Base-by-base conservation (phyloP, 345 rosid species). In the Kernera saxatilis region DNA sequence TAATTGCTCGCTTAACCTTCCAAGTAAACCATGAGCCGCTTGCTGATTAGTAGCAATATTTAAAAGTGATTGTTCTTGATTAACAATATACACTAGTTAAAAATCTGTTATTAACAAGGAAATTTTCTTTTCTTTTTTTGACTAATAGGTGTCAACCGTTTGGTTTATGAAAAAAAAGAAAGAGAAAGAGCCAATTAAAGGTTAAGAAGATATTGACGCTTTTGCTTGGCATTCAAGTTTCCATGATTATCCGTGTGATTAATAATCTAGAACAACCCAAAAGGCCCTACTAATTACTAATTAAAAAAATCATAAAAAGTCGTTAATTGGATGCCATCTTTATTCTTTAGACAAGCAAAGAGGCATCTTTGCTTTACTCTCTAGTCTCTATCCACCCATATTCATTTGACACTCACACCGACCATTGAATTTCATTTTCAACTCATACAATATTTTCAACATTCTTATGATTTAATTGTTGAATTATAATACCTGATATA, bases 341-440 rank as follows among this genome's bases (percentile, higher is more conserved):
- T 66, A 12, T 67, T 50, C 54, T 58, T 67, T 59, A 67, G 55
- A 50, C 10, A 23, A 74, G 48, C 21, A 67, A 59, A 74, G 68
- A 67, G 15, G 73, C 73, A 74, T 67, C 40, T 74, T 74, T 40
- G 60, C 73, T 74, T 74, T 67, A 67, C 62, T 74, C 60, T 48
- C 35, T 67, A 67, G 55, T 74, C 60, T 48, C 35, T 37, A 55
- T 22, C 60, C 32, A 67, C 53, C 41, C 59, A 64, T 49, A 48
- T 36, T 19, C 25, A 8, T 60, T 71, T 65, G 51, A 70, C 39
- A 70, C 19, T 27, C 50, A 40, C 55, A 59, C 73, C 72, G 77
- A 66, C 77, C 39, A 48, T 39, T 49, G 12, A 12, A 56, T 48
- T 56, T 64, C 33, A 44, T 44, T 64, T 64, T 54, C 64, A 17